Evolutionary conservation across 2,329 filamentous ascomycete species (phyloP).

Genomic region (Phaeosphaeriaceae sp.): DNA sequence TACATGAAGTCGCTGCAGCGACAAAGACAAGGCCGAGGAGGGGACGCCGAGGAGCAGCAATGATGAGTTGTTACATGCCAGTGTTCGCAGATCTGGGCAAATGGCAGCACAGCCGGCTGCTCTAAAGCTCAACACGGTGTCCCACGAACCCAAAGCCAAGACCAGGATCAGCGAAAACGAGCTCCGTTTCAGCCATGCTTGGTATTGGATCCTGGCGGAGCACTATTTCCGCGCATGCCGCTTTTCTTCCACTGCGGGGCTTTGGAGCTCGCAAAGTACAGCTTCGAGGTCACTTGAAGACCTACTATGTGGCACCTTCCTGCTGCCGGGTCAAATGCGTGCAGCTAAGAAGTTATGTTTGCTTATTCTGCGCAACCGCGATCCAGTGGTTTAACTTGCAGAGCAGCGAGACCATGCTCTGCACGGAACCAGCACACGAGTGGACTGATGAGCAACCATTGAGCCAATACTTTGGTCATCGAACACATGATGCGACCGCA

Average conservation of each 20-base stretch:
- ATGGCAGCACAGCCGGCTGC: constrained; percentile 9
- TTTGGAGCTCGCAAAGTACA: constrained; percentile 6
- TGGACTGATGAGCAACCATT: constrained; percentile 1
- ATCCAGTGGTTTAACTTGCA: constrained; percentile 6
- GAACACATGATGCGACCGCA: constrained; percentile 7
- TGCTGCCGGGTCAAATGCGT: constrained; percentile 7
- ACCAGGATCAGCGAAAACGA: constrained; percentile 25
- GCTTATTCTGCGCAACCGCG: constrained; percentile 5
- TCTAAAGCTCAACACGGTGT: constrained; percentile 9
- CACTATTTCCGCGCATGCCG: constrained; percentile 19
- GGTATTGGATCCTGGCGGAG: constrained; percentile 12
- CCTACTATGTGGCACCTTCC: neutral
- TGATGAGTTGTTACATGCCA: constrained; percentile 6
- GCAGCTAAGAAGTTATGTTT: constrained; percentile 7
- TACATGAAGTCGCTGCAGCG: neutral
- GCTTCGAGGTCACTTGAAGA: neutral
- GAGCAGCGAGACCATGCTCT: constrained; percentile 7
- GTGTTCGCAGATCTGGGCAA: constrained; percentile 5
- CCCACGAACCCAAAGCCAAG: constrained; percentile 22
- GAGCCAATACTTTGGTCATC: constrained; percentile 9
- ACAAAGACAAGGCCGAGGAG: neutral
- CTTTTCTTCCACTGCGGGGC: neutral
- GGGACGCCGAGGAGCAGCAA: constrained; percentile 3
- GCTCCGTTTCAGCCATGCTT: constrained; percentile 39
- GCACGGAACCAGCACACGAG: constrained; percentile 6